Conservation (phyloP, 345 rosid genomes). For the Salix purpurea region DNA sequence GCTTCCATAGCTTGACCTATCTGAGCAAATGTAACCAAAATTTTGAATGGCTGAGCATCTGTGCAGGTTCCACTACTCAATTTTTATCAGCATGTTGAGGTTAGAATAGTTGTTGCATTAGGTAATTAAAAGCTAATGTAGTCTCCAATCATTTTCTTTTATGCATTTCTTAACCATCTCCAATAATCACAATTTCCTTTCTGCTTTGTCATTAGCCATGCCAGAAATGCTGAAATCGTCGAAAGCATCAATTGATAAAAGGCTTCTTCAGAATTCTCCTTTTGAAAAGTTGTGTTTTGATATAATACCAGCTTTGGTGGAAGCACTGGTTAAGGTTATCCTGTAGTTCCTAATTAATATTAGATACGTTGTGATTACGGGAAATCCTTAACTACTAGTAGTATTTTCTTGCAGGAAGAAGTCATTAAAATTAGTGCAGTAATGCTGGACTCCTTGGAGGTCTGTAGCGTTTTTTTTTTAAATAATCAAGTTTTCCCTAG, state of each 20-base stretch:
- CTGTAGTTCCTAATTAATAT: background rate
- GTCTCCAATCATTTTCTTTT: background rate
- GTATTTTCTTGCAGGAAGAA: slow-evolving; percentile 2
- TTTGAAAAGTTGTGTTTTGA: background rate
- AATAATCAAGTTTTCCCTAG: too few species aligned
- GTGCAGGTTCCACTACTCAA: slow-evolving; percentile 10
- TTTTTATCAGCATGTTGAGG: background rate
- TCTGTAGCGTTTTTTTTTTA: background rate
- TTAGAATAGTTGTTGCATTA: background rate
- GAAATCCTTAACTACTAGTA: background rate
- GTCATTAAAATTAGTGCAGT: background rate
- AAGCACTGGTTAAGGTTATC: slow-evolving; percentile 8
- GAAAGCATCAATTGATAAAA: slow-evolving; percentile 9
- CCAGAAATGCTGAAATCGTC: slow-evolving; percentile 2
- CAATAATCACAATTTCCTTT: too few species aligned
- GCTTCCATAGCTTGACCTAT: background rate
- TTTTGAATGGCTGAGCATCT: background rate
- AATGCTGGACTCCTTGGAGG: background rate
- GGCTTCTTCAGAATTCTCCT: background rate
- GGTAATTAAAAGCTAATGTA: background rate
- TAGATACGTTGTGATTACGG: background rate
- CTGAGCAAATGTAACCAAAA: too few species aligned
- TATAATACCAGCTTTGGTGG: slow-evolving; percentile 8
- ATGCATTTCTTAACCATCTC: background rate
- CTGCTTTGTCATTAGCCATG: background rate